phyloP scores from a whole-genome alignment of 2,329 filamentous ascomycete genomes.

The Fusarium secorum region DNA sequence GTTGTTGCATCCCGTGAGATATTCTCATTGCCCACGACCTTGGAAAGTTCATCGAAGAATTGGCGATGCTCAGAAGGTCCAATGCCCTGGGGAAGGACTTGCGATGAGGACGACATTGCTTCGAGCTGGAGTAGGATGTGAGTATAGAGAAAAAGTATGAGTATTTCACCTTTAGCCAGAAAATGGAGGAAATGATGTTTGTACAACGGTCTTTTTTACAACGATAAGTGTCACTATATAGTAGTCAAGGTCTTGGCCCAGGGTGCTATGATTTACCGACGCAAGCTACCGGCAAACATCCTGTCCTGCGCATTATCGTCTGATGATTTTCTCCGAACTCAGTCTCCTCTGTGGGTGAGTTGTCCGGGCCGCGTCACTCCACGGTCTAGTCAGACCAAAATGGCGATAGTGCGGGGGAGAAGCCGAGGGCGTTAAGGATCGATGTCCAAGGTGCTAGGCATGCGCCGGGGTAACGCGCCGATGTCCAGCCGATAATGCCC shows the following conservation, averaged over 20 bases:
- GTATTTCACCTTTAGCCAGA: background rate
- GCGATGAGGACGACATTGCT: background rate
- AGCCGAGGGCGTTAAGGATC: background rate
- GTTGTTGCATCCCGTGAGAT: background rate
- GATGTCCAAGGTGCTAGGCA: background rate
- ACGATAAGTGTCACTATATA: background rate
- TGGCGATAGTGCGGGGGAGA: background rate
- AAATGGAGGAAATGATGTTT: rapidly evolving
- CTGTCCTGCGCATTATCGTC: background rate
- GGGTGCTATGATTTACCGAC: background rate
- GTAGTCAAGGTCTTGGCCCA: background rate
- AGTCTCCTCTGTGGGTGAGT: rapidly evolving
- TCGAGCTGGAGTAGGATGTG: rapidly evolving
- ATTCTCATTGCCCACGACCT: background rate
- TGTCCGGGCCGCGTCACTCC: background rate
- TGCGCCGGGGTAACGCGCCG: background rate
- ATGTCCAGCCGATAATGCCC: background rate
- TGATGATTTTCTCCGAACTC: background rate
- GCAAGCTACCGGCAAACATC: background rate
- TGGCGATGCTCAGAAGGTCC: background rate
- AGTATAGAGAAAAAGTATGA: background rate
- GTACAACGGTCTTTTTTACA: background rate
- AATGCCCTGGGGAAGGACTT: background rate
- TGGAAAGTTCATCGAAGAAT: background rate
- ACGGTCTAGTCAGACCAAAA: background rate